Percentiles rank a stretch among this genome's conserved stretches.
Conservation (phyloP, 2,329 filamentous ascomycete species). For the Aaosphaeria arxii region DNA sequence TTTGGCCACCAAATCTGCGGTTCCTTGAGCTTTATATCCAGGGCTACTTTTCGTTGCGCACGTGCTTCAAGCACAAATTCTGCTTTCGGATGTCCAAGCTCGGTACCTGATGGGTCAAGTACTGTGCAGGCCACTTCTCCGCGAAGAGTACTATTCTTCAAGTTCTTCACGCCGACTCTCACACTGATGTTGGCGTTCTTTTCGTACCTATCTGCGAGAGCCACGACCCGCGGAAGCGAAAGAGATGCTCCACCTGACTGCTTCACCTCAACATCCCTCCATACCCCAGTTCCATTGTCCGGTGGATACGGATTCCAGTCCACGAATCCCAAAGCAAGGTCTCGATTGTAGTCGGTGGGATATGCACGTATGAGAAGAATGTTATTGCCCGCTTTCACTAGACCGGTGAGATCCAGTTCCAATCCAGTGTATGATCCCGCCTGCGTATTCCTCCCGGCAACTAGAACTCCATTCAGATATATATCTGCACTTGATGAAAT, state of each 20-base stretch:
- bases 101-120: constrained; percentile 5
- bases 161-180: constrained; percentile 20
- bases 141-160: constrained; percentile 7
- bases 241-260: constrained; percentile 48
- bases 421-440: constrained; percentile 57
- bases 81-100: constrained; percentile 6
- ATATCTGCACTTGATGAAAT: constrained; percentile 61
- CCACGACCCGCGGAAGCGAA: constrained; percentile 34
- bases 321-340: constrained; percentile 59
- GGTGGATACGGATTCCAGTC: constrained; percentile 63
- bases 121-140: constrained; percentile 12
- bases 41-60: constrained; percentile 38
- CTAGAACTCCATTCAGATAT: constrained; percentile 54
- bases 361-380: constrained; percentile 54
- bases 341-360: constrained; percentile 58
- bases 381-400: constrained; percentile 43
- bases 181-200: constrained; percentile 9
- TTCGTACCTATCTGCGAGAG: constrained; percentile 6
- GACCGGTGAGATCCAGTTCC: constrained; percentile 52
- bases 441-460: constrained; percentile 51
- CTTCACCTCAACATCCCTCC: constrained; percentile 57
- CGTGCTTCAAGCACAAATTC: constrained; percentile 6
- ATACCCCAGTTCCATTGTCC: constrained; percentile 63
- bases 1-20: constrained; percentile 62
- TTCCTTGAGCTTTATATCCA: constrained; percentile 39